Percentiles rank a stretch among this genome's conserved stretches.
These are phyloP conservation scores for Alternaria infectoria DNA, from an alignment of 2,329 filamentous ascomycete genomes.

Conservation along the genomic window DNA sequence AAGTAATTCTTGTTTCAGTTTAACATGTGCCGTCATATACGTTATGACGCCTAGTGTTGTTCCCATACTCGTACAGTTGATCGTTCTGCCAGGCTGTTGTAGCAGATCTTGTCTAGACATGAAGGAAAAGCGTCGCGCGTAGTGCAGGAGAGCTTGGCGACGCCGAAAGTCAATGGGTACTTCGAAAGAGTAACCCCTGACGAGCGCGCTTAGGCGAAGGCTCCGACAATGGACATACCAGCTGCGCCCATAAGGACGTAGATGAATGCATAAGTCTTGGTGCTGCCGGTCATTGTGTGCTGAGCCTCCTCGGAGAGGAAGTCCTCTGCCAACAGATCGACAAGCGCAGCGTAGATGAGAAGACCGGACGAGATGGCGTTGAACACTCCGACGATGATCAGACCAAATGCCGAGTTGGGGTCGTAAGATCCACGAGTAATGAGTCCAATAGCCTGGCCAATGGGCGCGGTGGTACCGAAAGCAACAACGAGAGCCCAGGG, in stretches of 20 bases:
- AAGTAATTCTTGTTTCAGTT: constrained; percentile 21
- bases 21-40: constrained; percentile 7
- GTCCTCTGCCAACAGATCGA: constrained; percentile 69
- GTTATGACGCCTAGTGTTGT: background rate
- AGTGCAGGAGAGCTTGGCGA: constrained; percentile 12
- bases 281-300: constrained; percentile 57
- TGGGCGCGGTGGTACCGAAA: constrained; percentile 68
- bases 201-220: constrained; percentile 3
- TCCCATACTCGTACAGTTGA: constrained; percentile 23
- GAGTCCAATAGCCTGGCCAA: constrained; percentile 70
- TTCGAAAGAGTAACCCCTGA: background rate
- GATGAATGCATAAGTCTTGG: constrained; percentile 61
- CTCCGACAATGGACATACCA: constrained; percentile 37
- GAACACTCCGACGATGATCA: constrained; percentile 69
- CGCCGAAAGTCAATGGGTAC: background rate
- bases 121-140: constrained; percentile 1
- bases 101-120: background rate
- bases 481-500: constrained; percentile 68
- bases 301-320: constrained; percentile 62
- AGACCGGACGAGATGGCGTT: constrained; percentile 70
- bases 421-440: constrained; percentile 64
- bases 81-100: constrained; percentile 1
- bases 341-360: constrained; percentile 67
- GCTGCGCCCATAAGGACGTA: constrained; percentile 48
- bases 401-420: constrained; percentile 66